A percentile compares a stretch with the other conserved stretches of the same genome.
Evolutionary conservation across 305 asterid genomes (phyloP).

Genomic region (Salvia sclarea): DNA sequence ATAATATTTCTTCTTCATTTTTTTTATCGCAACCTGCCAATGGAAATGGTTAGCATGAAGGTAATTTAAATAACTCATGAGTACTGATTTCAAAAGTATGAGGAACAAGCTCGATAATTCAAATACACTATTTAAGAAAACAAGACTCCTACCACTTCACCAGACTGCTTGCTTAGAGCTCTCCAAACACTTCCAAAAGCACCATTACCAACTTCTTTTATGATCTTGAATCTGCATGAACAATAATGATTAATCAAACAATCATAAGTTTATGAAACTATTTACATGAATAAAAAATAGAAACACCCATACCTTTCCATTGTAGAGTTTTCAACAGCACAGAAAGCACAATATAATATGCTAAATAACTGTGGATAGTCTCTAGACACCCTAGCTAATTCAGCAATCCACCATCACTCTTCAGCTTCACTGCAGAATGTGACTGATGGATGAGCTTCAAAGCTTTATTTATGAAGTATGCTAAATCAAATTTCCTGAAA

Average conservation of each 20-base stretch:
- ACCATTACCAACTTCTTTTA: slow-evolving; percentile 95
- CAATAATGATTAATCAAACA: slow-evolving; percentile 25
- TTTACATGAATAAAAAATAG: background rate
- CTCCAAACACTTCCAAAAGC: slow-evolving; percentile 95
- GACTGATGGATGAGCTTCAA: slow-evolving; percentile 47
- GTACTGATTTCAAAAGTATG: slow-evolving; percentile 10
- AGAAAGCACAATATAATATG: slow-evolving; percentile 30
- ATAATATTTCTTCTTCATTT: slow-evolving; percentile 82
- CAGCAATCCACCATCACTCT: slow-evolving; percentile 52
- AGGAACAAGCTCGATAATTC: slow-evolving; percentile 4
- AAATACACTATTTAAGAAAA: background rate
- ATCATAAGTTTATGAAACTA: background rate
- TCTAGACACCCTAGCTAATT: slow-evolving; percentile 46
- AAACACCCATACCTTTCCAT: slow-evolving; percentile 77
- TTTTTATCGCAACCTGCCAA: slow-evolving; percentile 87
- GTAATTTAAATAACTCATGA: slow-evolving; percentile 6
- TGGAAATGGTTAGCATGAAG: slow-evolving; percentile 22
- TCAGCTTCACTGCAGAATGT: slow-evolving; percentile 38
- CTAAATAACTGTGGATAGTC: slow-evolving; percentile 37
- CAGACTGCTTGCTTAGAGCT: slow-evolving; percentile 80
- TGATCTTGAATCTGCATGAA: slow-evolving; percentile 64
- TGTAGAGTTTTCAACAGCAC: slow-evolving; percentile 42
- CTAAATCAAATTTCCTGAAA: slow-evolving; percentile 34
- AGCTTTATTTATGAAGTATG: slow-evolving; percentile 47
- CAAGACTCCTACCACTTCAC: slow-evolving; percentile 78